Conservation (phyloP, 225 moss, liverwort and hornwort genomes). For the Antitrichia curtipendula region DNA sequence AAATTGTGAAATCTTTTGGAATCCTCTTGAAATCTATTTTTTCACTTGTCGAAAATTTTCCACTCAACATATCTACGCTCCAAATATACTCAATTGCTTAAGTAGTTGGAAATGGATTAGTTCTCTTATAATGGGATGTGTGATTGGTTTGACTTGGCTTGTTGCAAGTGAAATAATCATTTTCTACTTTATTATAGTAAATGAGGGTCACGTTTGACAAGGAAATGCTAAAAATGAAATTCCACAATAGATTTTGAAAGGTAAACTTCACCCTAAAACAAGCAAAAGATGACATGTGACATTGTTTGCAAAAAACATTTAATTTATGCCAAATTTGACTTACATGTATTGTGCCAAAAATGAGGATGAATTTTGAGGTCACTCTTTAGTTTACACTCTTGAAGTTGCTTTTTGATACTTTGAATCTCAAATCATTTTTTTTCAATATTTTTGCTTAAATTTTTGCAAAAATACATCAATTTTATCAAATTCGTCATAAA, state of each 20-base stretch:
- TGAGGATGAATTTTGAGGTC: neutral
- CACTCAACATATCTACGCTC: no score
- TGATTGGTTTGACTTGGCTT: neutral
- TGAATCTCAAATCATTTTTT: neutral
- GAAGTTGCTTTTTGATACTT: neutral
- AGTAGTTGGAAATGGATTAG: no score
- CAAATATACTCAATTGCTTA: no score
- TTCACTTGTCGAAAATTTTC: no score
- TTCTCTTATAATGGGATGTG: neutral
- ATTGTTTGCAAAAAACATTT: neutral
- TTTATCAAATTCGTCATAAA: neutral
- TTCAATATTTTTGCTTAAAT: no score
- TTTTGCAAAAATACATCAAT: neutral
- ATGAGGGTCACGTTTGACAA: neutral
- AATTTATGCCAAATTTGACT: neutral
- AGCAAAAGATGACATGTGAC: accelerated
- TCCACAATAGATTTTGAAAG: neutral
- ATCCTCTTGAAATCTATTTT: no score
- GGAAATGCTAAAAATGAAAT: neutral
- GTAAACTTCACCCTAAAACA: neutral
- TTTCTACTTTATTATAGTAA: neutral
- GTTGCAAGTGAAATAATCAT: neutral
- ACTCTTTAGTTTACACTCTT: neutral
- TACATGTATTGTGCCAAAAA: accelerated
- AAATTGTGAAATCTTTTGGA: no score